phyloP scores from a whole-genome alignment of 1,139 yeast genomes.

The Yamadazyma membranifaciens region DNA sequence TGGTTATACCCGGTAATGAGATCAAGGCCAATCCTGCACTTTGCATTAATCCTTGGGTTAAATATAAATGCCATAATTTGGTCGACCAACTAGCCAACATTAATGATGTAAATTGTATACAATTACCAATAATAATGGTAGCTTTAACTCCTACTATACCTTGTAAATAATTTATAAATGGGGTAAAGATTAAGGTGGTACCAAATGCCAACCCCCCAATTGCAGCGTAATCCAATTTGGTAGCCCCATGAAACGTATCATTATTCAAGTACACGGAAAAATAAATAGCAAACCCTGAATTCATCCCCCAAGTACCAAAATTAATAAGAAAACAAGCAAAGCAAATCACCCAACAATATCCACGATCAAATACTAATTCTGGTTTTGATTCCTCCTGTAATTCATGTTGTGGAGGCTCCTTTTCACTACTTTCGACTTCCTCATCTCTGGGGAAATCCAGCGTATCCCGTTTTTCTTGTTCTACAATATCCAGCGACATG shows the following conservation, averaged over 20 bases:
- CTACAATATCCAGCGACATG: neutral
- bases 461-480: neutral
- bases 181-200: slow-evolving; percentile 32
- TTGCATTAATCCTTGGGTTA: slow-evolving; percentile 52
- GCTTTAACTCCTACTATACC: slow-evolving; percentile 40
- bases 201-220: slow-evolving; percentile 47
- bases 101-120: slow-evolving; percentile 49
- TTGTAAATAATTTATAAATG: slow-evolving; percentile 37
- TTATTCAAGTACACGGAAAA: slow-evolving; percentile 42
- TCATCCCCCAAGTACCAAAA: slow-evolving; percentile 54
- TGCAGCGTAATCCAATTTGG: slow-evolving; percentile 38
- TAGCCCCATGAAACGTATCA: slow-evolving; percentile 38
- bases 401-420: neutral
- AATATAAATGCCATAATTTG: slow-evolving; percentile 50
- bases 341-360: slow-evolving; percentile 50
- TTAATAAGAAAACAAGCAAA: slow-evolving; percentile 41
- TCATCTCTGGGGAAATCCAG: slow-evolving; percentile 1
- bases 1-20: slow-evolving; percentile 40
- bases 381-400: neutral
- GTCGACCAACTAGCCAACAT: slow-evolving; percentile 54
- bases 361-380: slow-evolving; percentile 31
- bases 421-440: slow-evolving; percentile 1
- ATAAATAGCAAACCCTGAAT: slow-evolving; percentile 53
- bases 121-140: slow-evolving; percentile 40
- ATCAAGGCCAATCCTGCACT: slow-evolving; percentile 49